Base-by-base conservation (phyloP, 768 basidiomycete genomes). In the Pleurotus salmoneostramineus region DNA sequence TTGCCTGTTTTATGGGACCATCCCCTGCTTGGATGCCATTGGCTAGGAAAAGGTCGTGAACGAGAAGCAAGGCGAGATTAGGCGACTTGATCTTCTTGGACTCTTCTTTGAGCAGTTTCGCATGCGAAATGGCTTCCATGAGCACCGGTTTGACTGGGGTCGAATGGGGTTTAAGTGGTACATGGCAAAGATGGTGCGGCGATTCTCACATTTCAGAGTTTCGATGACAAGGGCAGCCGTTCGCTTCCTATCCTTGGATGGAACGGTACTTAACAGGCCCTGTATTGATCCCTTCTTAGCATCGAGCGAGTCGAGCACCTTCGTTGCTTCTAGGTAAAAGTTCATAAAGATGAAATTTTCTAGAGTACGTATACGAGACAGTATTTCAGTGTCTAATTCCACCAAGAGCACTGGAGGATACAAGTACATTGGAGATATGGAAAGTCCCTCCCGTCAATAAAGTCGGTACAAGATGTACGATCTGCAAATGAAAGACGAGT, bases 271-370 rank as follows among this genome's bases (percentile, higher is more conserved):
- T 43, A 96, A 74, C 35, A 93, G 72, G 56, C 95, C 83, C 68
- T 96, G 95, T 67, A 98, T 89, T 11, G 93, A 95, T n/a, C 94
- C 95, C 70, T 93, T 81, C 69, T 89, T 94, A 45, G 84, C 82
- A 68, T 95, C 91, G 59, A 98, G 80, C 63, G 87, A 87, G 68
- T 96, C 93, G 64, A 98, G 77, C 4, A 86, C 80, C 65, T 85
- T 80, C 63, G 88, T 88, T 62, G 93, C 92, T 70, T 92, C 88
- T 76, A 93, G 93, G 77, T 97, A 97, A 76, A 96, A 95, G 77
- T 95, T 95, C 95, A 97, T 96, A 72, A 27, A 27, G 68, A 63
- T 47, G 56, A 48, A 56, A 54, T 68, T 71, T 68, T 70, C 68
- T 27, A 27, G 21, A 27, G 21, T 27, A 27, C 21, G 21, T 68